These are phyloP conservation scores for Phialophora expanda DNA, from an alignment of 2,329 filamentous ascomycete genomes.

Conservation along the genomic window DNA sequence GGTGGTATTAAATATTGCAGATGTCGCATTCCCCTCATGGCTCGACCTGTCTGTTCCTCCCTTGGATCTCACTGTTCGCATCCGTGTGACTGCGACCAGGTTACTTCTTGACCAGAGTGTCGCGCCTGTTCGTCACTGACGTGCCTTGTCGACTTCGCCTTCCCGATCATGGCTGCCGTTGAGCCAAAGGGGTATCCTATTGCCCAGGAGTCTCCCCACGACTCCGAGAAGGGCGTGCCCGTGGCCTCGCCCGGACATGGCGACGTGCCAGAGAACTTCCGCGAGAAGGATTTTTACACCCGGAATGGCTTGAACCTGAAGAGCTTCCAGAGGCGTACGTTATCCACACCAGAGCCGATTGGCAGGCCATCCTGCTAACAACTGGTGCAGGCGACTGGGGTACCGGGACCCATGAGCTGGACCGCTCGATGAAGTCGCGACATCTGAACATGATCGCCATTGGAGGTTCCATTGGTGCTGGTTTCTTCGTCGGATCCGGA, in stretches of 20 bases:
- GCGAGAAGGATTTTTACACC: conserved; percentile 39
- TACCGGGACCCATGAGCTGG: conserved; percentile 22
- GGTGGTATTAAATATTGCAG: conserved; percentile 17
- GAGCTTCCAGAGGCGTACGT: conserved; percentile 39
- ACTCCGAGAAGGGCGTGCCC: conserved; percentile 20
- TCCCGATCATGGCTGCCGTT: conserved; percentile 1
- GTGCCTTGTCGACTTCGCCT: background rate
- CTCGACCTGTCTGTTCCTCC: background rate
- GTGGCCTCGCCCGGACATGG: conserved; percentile 14
- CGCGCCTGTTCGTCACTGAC: background rate
- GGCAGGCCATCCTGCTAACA: conserved; percentile 12
- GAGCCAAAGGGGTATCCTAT: conserved; percentile 10
- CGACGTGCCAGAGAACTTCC: conserved; percentile 24
- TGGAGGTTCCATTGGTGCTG: conserved; percentile 64
- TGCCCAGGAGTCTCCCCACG: conserved; percentile 15
- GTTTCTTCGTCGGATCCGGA: conserved; percentile 85
- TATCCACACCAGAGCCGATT: background rate
- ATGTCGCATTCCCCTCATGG: background rate
- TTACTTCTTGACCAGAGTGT: background rate
- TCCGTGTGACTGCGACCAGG: conserved; percentile 1
- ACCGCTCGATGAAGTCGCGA: conserved; percentile 48
- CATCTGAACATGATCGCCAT: conserved; percentile 72
- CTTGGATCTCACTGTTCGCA: background rate
- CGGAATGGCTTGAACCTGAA: conserved; percentile 39
- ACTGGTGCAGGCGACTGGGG: conserved; percentile 22